These are phyloP conservation scores for Simplicillium aogashimaense DNA, from an alignment of 2,329 filamentous ascomycete species.

Conservation along the genomic window DNA sequence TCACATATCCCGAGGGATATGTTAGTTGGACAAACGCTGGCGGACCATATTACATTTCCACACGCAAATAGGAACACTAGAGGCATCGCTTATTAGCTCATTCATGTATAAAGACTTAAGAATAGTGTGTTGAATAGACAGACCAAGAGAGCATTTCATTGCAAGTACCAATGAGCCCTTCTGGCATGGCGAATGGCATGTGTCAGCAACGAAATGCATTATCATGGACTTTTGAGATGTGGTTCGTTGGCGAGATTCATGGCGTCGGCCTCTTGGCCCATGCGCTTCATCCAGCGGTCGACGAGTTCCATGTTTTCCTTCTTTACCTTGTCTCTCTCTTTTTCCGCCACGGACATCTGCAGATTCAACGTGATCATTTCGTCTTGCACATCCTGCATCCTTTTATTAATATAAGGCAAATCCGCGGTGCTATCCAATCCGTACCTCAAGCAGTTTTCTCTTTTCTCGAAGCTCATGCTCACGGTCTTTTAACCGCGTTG, in stretches of 20 bases:
- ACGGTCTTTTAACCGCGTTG: conserved; percentile 62
- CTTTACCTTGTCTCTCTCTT: conserved; percentile 61
- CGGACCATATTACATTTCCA: conserved; percentile 83
- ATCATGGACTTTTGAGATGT: conserved; percentile 19
- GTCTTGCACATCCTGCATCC: conserved; percentile 67
- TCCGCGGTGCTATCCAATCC: not conserved
- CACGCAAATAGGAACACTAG: conserved; percentile 37
- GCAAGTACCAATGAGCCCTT: no score
- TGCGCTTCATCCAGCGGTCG: conserved; percentile 82
- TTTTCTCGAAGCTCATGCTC: conserved; percentile 82
- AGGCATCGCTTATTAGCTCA: no score
- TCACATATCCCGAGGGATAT: conserved; percentile 53
- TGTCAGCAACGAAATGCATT: conserved; percentile 1
- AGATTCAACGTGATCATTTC: conserved; percentile 83
- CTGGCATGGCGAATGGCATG: not conserved
- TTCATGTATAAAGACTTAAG: conserved; percentile 11
- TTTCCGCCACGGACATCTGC: conserved; percentile 78
- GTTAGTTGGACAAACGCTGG: conserved; percentile 88
- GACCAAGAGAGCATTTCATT: no score
- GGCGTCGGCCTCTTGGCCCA: conserved; percentile 74
- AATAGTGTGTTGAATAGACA: conserved; percentile 17
- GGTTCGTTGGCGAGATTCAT: conserved; percentile 65
- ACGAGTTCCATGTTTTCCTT: conserved; percentile 83
- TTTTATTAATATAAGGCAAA: conserved; percentile 6
- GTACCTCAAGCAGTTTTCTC: conserved; percentile 67